A percentile compares a stretch with the other conserved stretches of the same genome.
These are phyloP conservation scores for Cladophialophora carrionii DNA, from an alignment of 2,329 filamentous ascomycete genomes.

Conservation along the genomic window DNA sequence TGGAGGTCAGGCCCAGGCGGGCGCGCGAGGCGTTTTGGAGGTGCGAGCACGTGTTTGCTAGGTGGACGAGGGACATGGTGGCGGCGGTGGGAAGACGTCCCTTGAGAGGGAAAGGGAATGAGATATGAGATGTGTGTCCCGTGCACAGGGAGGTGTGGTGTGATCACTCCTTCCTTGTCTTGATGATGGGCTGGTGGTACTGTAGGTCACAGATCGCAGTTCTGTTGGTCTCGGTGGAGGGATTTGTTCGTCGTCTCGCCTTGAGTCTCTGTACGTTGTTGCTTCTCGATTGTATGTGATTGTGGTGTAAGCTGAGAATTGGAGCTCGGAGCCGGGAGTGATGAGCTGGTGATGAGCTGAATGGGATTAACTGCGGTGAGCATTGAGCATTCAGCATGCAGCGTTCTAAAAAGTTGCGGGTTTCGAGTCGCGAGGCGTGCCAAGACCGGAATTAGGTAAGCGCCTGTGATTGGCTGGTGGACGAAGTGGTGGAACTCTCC, in stretches of 20 bases:
- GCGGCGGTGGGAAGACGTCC: background rate
- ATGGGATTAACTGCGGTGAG: background rate
- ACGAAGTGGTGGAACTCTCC: background rate
- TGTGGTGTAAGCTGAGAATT: background rate
- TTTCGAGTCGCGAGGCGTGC: slow-evolving; percentile 6
- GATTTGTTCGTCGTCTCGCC: no score
- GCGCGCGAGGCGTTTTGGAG: slow-evolving; percentile 85
- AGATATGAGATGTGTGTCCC: no score
- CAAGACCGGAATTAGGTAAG: background rate
- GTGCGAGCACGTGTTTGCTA: slow-evolving; percentile 83
- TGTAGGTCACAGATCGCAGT: no score
- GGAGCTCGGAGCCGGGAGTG: background rate
- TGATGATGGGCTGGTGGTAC: no score
- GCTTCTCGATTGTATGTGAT: background rate
- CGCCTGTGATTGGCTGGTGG: background rate
- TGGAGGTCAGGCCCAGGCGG: slow-evolving; percentile 80
- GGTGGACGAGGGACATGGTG: slow-evolving; percentile 71
- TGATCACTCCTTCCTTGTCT: no score
- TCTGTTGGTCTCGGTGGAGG: no score
- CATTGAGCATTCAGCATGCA: background rate
- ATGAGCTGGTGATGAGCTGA: background rate
- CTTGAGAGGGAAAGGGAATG: background rate
- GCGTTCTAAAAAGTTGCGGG: slow-evolving; percentile 5
- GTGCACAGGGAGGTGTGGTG: background rate
- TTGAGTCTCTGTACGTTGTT: background rate